Evolutionary conservation across 2,329 filamentous ascomycete genomes (phyloP).

Genomic region (Arthroderma uncinatum): DNA sequence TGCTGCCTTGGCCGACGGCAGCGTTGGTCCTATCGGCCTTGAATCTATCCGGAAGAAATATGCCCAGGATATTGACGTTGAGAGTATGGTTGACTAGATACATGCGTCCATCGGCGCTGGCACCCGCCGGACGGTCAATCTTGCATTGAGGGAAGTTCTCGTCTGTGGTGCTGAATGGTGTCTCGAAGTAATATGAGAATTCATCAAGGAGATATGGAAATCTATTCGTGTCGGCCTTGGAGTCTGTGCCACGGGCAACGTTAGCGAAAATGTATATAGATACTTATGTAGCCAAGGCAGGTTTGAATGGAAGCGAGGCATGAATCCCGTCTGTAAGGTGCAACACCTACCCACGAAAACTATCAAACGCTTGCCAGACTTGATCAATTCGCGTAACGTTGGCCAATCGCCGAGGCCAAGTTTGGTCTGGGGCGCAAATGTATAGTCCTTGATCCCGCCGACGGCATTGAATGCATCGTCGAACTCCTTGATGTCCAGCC

Average conservation of each 20-base stretch:
- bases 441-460: slow-evolving; percentile 25
- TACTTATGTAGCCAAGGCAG: neutral
- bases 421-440: slow-evolving; percentile 28
- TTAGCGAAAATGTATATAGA: neutral
- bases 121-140: slow-evolving; percentile 35
- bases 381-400: slow-evolving; percentile 33
- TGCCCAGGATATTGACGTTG: slow-evolving; percentile 32
- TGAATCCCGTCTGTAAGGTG: neutral
- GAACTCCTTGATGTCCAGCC: slow-evolving; percentile 24
- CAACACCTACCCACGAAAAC: slow-evolving; percentile 31
- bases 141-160: slow-evolving; percentile 33
- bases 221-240: slow-evolving; percentile 28
- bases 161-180: slow-evolving; percentile 34
- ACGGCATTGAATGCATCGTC: slow-evolving; percentile 23
- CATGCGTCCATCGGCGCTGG: slow-evolving; percentile 32
- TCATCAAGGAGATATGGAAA: slow-evolving; percentile 36
- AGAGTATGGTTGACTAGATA: slow-evolving; percentile 42
- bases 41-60: slow-evolving; percentile 34
- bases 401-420: slow-evolving; percentile 33
- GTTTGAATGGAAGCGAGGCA: neutral
- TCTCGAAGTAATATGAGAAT: slow-evolving; percentile 39
- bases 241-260: slow-evolving; percentile 24
- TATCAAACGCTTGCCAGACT: slow-evolving; percentile 32
- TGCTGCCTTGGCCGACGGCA: slow-evolving; percentile 32
- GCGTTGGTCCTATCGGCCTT: slow-evolving; percentile 35